These are phyloP conservation scores for Acacia acuminata DNA, from an alignment of 306 rosid species.

Conservation along the genomic window DNA sequence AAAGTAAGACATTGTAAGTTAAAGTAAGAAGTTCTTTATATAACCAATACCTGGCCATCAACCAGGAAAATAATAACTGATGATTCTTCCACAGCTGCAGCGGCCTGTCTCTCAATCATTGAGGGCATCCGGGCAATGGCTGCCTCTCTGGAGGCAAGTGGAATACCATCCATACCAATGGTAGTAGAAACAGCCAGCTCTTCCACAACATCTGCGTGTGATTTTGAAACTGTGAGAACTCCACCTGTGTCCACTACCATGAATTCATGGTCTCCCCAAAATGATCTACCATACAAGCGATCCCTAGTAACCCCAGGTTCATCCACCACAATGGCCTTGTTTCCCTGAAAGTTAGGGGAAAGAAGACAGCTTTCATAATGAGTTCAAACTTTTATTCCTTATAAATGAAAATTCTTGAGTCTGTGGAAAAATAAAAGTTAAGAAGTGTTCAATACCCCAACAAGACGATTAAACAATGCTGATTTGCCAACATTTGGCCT, in stretches of 20 bases:
- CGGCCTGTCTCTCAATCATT: conserved; percentile 95
- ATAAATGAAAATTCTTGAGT: conserved; percentile 20
- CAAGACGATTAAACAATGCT: conserved; percentile 89
- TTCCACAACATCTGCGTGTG: conserved; percentile 76
- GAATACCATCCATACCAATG: conserved; percentile 96
- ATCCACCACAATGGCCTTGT: conserved; percentile 94
- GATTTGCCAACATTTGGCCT: conserved; percentile 99
- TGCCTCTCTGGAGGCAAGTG: conserved; percentile 87
- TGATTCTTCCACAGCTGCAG: conserved; percentile 89
- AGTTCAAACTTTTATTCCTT: conserved; percentile 21
- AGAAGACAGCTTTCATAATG: not conserved
- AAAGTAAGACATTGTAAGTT: not conserved
- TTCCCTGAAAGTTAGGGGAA: conserved; percentile 56
- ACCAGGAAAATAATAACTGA: conserved; percentile 80
- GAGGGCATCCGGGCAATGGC: conserved; percentile 97
- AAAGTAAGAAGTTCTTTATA: not conserved
- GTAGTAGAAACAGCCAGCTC: conserved; percentile 86
- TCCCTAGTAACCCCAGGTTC: conserved; percentile 99
- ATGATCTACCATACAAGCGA: conserved; percentile 91
- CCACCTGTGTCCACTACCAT: conserved; percentile 98
- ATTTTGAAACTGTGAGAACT: conserved; percentile 81
- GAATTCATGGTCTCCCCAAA: conserved; percentile 85
- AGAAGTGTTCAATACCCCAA: conserved; percentile 64
- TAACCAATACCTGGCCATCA: conserved; percentile 81
- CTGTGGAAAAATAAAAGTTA: conserved; percentile 23